Conservation (phyloP, 805 yeast species). For the Candida maris region DNA sequence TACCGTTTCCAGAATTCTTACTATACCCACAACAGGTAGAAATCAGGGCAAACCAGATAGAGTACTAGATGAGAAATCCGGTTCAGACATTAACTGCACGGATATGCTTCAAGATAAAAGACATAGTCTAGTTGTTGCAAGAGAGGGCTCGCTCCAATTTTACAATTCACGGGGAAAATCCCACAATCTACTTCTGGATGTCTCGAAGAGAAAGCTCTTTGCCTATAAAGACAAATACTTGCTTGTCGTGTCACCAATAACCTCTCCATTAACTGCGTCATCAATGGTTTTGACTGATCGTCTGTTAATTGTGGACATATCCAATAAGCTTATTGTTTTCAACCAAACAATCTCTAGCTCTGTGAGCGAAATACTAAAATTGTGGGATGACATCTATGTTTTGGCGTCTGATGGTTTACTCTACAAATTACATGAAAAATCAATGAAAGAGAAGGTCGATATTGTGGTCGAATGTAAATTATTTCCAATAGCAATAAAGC, state of each 20-base stretch:
- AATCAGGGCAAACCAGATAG: slow-evolving; percentile 61
- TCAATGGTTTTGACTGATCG: slow-evolving; percentile 41
- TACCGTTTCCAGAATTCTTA: slow-evolving; percentile 67
- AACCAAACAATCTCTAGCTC: slow-evolving; percentile 64
- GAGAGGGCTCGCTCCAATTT: slow-evolving; percentile 58
- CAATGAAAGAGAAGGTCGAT: slow-evolving; percentile 63
- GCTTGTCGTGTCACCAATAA: slow-evolving; percentile 52
- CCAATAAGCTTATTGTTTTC: slow-evolving; percentile 67
- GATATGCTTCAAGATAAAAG: slow-evolving; percentile 30
- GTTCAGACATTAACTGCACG: slow-evolving; percentile 49
- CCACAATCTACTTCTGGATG: slow-evolving; percentile 51
- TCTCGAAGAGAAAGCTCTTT: slow-evolving; percentile 50
- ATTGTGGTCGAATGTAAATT: slow-evolving; percentile 66
- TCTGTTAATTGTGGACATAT: slow-evolving; percentile 63
- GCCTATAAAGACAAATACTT: slow-evolving; percentile 47
- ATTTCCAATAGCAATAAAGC: slow-evolving; percentile 65
- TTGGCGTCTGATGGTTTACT: slow-evolving; percentile 75
- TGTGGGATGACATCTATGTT: slow-evolving; percentile 56
- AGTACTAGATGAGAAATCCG: slow-evolving; percentile 42
- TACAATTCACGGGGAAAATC: slow-evolving; percentile 56
- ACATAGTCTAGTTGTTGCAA: slow-evolving; percentile 54
- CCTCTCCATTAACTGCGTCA: slow-evolving; percentile 28
- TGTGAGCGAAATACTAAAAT: slow-evolving; percentile 53
- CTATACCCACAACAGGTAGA: slow-evolving; percentile 74
- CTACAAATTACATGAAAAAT: slow-evolving; percentile 62